A percentile compares a stretch with the other conserved stretches of the same genome.
Evolutionary conservation across 805 yeast species (phyloP).

Genomic region (Candida schatavii): DNA sequence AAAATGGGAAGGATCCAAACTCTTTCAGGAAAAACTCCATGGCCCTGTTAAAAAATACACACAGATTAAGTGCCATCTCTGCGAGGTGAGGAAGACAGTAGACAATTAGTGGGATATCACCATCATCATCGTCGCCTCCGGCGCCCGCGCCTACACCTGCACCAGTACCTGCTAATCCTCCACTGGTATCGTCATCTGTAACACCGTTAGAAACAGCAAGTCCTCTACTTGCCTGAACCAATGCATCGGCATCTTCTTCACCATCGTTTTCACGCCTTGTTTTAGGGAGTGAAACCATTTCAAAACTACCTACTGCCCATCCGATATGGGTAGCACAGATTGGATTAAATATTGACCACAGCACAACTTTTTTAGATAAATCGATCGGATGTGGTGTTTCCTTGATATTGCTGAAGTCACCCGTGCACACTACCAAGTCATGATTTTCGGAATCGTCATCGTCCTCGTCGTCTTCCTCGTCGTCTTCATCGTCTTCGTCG

Average conservation of each 20-base stretch:
- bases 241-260: conserved; percentile 26
- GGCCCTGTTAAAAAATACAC: conserved; percentile 72
- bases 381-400: conserved; percentile 78
- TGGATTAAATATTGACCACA: conserved; percentile 75
- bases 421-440: conserved; percentile 65
- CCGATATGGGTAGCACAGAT: conserved; percentile 93
- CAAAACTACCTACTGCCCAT: conserved; percentile 90
- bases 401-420: conserved; percentile 62
- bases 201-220: conserved; percentile 6
- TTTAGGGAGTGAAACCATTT: conserved; percentile 54
- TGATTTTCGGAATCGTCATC: conserved; percentile 44
- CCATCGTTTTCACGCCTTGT: conserved; percentile 24
- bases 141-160: conserved; percentile 28
- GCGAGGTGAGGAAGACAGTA: conserved; percentile 62
- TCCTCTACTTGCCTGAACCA: background rate
- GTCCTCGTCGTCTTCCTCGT: conserved; percentile 41
- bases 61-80: conserved; percentile 62
- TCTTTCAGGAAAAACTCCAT: conserved; percentile 82
- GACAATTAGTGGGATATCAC: conserved; percentile 44
- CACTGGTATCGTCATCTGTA: conserved; percentile 19
- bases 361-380: conserved; percentile 66
- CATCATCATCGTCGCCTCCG: conserved; percentile 27
- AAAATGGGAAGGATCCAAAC: conserved; percentile 90
- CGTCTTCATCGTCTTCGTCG: conserved; percentile 21
- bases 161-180: conserved; percentile 25